A percentile compares a stretch with the other conserved stretches of the same genome.
Evolutionary conservation across 805 yeast species (phyloP).

Genomic region (Saturnispora ahearnii): DNA sequence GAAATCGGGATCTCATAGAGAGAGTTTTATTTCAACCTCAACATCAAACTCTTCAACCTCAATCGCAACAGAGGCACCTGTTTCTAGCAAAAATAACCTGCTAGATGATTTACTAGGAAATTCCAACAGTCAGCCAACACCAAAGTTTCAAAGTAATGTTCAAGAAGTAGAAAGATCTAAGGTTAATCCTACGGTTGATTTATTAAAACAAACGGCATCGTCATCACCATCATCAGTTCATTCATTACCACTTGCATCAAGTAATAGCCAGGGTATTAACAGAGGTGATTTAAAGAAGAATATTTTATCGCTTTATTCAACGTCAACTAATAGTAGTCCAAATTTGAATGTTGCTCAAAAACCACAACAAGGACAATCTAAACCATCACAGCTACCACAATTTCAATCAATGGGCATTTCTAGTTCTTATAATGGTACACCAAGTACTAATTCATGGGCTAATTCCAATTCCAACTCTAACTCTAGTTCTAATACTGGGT

Average conservation of each 20-base stretch:
- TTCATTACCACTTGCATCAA: not conserved
- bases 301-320: constrained; percentile 77
- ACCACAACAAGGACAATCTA: not conserved
- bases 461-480: not conserved
- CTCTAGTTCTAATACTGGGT: constrained; percentile 2
- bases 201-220: constrained; percentile 8
- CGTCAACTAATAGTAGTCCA: constrained; percentile 32
- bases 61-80: constrained; percentile 8
- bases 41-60: constrained; percentile 5
- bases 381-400: constrained; percentile 8
- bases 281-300: constrained; percentile 90
- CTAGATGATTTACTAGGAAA: constrained; percentile 6
- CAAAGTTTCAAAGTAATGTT: constrained; percentile 9
- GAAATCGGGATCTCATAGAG: constrained; percentile 41
- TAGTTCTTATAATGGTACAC: not conserved
- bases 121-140: constrained; percentile 2
- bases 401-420: constrained; percentile 8
- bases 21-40: constrained; percentile 27
- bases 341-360: not conserved
- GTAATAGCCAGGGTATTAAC: constrained; percentile 15
- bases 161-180: constrained; percentile 1
- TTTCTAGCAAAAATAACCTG: not conserved
- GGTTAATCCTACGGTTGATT: constrained; percentile 5
- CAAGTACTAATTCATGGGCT: not conserved
- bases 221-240: constrained; percentile 11